These are phyloP conservation scores for Suaeda aralocaspica DNA, from an alignment of 148 eudicot genomes.

Conservation along the genomic window DNA sequence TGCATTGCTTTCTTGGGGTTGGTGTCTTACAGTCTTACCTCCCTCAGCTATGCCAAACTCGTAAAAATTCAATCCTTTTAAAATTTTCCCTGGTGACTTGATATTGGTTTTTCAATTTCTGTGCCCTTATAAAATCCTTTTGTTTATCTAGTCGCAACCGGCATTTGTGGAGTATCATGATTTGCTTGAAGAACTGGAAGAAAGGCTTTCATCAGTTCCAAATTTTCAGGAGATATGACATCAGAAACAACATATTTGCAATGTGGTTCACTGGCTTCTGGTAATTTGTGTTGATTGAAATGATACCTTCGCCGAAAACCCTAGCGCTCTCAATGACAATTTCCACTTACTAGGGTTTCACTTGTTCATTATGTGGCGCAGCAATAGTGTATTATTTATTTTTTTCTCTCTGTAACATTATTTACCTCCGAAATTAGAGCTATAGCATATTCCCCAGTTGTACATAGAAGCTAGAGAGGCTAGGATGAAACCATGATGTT, in stretches of 20 bases:
- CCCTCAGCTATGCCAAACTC: no score
- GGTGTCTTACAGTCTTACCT: no score
- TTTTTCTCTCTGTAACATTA: neutral
- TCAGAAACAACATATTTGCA: neutral
- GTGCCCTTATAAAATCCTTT: constrained; percentile 3
- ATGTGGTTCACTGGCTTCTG: constrained; percentile 16
- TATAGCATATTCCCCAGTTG: constrained; percentile 20
- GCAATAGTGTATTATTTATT: constrained; percentile 12
- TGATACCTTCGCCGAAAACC: neutral
- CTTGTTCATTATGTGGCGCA: constrained; percentile 7
- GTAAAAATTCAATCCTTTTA: no score
- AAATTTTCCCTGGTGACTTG: neutral
- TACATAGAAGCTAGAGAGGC: constrained; percentile 24
- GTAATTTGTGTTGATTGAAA: neutral
- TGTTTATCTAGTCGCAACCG: constrained; percentile 45
- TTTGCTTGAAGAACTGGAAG: constrained; percentile 66
- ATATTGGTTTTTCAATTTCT: neutral
- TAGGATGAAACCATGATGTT: constrained; percentile 18
- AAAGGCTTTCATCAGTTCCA: constrained; percentile 33
- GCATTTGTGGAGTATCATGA: constrained; percentile 60
- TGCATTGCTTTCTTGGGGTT: neutral
- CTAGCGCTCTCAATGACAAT: neutral
- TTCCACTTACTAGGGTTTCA: constrained; percentile 21
- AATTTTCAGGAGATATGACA: constrained; percentile 24
- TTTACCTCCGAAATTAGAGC: neutral